phyloP scores from a whole-genome alignment of 2,329 filamentous ascomycete genomes.

The Septoria linicola region DNA sequence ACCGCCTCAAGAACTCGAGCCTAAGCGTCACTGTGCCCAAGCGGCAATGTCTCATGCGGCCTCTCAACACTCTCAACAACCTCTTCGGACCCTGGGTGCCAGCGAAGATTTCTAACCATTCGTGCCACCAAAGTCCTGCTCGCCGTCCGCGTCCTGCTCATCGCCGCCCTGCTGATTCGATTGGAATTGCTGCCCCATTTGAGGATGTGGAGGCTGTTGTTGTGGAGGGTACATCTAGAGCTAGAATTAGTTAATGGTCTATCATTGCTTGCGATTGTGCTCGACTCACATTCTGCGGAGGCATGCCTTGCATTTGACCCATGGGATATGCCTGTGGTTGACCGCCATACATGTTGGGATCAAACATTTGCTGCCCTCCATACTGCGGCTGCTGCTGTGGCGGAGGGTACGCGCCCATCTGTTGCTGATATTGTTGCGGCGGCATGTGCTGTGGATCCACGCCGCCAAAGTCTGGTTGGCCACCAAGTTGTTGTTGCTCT shows the following conservation, averaged over 20 bases:
- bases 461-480: constrained; percentile 34
- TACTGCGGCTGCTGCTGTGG: constrained; percentile 76
- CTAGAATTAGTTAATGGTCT: constrained; percentile 24
- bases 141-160: constrained; percentile 47
- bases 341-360: constrained; percentile 71
- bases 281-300: constrained; percentile 30
- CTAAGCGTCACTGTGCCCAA: too few relatives aligned
- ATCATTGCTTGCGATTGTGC: neutral
- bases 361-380: constrained; percentile 76
- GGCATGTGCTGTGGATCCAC: constrained; percentile 37
- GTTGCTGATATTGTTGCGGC: constrained; percentile 65
- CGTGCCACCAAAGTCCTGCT: constrained; percentile 41
- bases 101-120: constrained; percentile 23
- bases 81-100: too few relatives aligned
- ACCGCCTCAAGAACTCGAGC: too few relatives aligned
- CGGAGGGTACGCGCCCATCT: constrained; percentile 78
- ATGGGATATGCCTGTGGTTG: constrained; percentile 33
- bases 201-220: constrained; percentile 21
- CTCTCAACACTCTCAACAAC: too few relatives aligned
- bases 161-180: constrained; percentile 39
- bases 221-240: constrained; percentile 28
- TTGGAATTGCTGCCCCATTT: constrained; percentile 46
- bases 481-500: constrained; percentile 35
- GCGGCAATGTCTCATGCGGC: too few relatives aligned
- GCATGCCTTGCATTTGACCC: constrained; percentile 36